A percentile compares a stretch with the other conserved stretches of the same genome.
Evolutionary conservation across 23 red algal species (phyloP).

Genomic region (Gracilariopsis chorda): DNA sequence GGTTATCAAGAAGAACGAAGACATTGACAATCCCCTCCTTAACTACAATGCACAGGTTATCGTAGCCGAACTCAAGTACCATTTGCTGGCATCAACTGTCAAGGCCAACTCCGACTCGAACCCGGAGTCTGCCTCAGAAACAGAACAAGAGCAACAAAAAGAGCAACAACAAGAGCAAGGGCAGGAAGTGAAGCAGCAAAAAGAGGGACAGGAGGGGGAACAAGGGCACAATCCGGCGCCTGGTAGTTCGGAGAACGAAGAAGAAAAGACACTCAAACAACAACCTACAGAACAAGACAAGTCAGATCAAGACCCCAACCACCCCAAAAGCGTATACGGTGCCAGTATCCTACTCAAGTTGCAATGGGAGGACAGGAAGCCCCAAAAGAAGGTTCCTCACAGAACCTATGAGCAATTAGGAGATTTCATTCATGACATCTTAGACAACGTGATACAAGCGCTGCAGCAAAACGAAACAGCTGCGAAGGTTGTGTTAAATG

Average conservation of each 20-base stretch:
- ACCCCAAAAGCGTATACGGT: slow-evolving; percentile 43
- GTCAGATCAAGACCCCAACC: not conserved
- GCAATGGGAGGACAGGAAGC: slow-evolving; percentile 38
- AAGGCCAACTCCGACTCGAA: not conserved
- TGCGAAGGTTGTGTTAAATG: not conserved
- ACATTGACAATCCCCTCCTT: not conserved
- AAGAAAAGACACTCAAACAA: not conserved
- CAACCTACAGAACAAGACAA: not conserved
- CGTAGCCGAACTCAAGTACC: slow-evolving; percentile 1
- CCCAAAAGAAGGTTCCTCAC: slow-evolving; percentile 43
- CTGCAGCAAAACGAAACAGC: slow-evolving; percentile 12
- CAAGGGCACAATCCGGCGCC: not conserved
- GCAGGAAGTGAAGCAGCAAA: not conserved
- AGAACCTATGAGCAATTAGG: slow-evolving; percentile 32
- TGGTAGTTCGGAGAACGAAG: not conserved
- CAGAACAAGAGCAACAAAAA: not conserved
- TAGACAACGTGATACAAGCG: not conserved
- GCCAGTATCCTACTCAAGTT: slow-evolving; percentile 58
- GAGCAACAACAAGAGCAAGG: not conserved
- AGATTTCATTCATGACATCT: not conserved
- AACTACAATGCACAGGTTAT: slow-evolving; percentile 23
- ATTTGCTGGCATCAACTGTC: slow-evolving; percentile 29
- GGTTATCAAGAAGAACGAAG: not conserved
- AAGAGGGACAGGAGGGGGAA: not conserved
- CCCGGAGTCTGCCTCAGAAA: not conserved